phyloP scores from a whole-genome alignment of 495 filamentous ascomycete species.

The Xylaria castorea region DNA sequence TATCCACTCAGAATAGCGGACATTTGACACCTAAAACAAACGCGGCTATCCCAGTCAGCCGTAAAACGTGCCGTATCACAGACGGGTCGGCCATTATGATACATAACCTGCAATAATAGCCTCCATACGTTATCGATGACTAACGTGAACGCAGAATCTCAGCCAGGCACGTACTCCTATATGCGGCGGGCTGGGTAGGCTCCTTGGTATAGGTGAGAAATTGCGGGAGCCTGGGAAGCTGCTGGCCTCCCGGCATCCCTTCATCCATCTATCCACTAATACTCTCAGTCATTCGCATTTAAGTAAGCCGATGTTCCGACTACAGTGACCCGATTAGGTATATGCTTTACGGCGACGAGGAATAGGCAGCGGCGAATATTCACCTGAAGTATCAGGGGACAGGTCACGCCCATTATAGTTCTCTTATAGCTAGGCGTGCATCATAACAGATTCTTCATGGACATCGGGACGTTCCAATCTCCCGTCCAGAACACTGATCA shows the following conservation, averaged over 20 bases:
- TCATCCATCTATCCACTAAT: too few species aligned
- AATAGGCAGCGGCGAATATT: neutral
- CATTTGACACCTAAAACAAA: neutral
- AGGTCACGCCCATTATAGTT: neutral
- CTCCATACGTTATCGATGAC: neutral
- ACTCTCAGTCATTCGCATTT: too few species aligned
- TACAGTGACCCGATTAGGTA: neutral
- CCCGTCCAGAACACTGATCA: too few species aligned
- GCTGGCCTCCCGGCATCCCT: neutral
- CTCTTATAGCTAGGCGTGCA: neutral
- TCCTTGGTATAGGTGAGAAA: too few species aligned
- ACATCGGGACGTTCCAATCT: neutral
- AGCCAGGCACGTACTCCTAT: neutral
- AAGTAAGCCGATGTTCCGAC: neutral
- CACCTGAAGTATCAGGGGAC: neutral
- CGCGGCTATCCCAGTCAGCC: neutral
- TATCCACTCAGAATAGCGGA: neutral
- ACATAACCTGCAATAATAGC: neutral
- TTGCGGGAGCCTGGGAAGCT: too few species aligned
- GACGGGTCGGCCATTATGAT: neutral
- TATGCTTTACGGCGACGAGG: neutral
- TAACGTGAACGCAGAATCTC: neutral
- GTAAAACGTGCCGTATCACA: neutral
- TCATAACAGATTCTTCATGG: neutral
- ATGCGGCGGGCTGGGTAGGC: too few species aligned